phyloP scores from a whole-genome alignment of 371 early-diverging fungal genomes.

The Chytridium lagenaria region DNA sequence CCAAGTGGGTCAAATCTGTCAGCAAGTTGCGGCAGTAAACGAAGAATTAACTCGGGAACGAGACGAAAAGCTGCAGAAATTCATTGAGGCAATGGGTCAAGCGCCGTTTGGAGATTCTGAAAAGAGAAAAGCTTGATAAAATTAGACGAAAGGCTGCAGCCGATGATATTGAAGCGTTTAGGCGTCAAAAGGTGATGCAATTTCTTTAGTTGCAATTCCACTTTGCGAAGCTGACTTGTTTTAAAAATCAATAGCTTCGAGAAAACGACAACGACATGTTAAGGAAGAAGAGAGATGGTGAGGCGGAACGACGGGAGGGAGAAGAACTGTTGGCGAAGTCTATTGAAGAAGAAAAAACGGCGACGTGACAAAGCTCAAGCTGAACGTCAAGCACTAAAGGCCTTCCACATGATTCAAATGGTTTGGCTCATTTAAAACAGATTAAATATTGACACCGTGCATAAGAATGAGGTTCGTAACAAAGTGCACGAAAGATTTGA shows the following conservation, averaged over 20 bases:
- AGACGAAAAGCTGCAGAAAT: constrained; percentile 64
- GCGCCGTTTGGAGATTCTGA: constrained; percentile 25
- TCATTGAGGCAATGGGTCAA: constrained; percentile 50
- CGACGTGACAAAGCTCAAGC: background rate
- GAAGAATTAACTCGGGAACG: constrained; percentile 68
- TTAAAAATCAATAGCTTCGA: background rate
- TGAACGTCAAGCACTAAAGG: background rate
- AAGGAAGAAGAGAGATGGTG: background rate
- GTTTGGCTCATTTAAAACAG: too few relatives aligned
- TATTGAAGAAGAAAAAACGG: constrained; percentile 5
- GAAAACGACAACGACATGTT: background rate
- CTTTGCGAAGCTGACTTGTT: background rate
- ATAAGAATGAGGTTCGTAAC: constrained; percentile 5
- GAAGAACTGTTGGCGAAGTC: background rate
- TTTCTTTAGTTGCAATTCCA: background rate
- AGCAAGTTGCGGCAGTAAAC: constrained; percentile 58
- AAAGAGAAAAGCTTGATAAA: constrained; percentile 24
- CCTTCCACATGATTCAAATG: background rate
- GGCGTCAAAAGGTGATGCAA: background rate
- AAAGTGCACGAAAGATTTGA: background rate
- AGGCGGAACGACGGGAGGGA: background rate
- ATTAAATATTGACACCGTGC: too few relatives aligned
- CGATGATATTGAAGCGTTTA: constrained; percentile 19
- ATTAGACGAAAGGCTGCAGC: constrained; percentile 13
- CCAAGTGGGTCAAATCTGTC: constrained; percentile 1